Base-by-base conservation (phyloP, 2,329 filamentous ascomycete species). In the Thielaviopsis musarum region DNA sequence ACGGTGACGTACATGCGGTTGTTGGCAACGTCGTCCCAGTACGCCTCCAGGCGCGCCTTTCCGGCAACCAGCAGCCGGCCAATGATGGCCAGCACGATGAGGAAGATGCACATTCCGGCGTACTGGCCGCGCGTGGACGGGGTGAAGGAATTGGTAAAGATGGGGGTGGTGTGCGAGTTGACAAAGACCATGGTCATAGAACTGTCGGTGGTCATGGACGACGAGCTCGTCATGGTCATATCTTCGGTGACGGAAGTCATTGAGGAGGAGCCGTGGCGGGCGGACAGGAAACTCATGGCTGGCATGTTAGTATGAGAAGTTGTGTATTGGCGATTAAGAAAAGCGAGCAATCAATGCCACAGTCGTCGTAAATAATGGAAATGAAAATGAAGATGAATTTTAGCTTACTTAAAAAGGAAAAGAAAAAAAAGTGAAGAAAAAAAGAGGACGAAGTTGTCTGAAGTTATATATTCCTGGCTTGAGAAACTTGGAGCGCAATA, bases 71-170 rank as follows among this genome's bases (percentile, higher is more conserved):
- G 75, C 21, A 76, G 72, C 57, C 91, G 86, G 67, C 85, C 83
- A 60, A 85, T 67, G 62, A 84, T 75, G 62, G 83, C 84, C 57
- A 97, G 82, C 52, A 86, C 65, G 68, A 95, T 83, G 61, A 96
- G 79, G 73, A 96, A 96, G 70, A 96, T 87, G 75, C 91, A 95
- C 28, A 89, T 95, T 59, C 83, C 91, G 1, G 88, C 89, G 71
- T 96, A 97, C 62, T 78, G 74, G 65, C 85, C 88, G 5, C 77
- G 74, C 41, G 74, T 83, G 28, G 68, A 72, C 5, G 91, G 91
- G 2, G 86, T 85, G 89, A 91, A 97, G 57, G 75, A 69, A 22
- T 72, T 69, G 17, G 87, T 84, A 71, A 74, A 82, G 62, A 82
- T 74, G 0, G 79, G 69, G 4, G 78, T 80, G 58, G 66, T 65